Evolutionary conservation across 345 rosid species (phyloP), one percentile per base, ranked within the genome.

Genomic region (Conringia planisiliqua): DNA sequence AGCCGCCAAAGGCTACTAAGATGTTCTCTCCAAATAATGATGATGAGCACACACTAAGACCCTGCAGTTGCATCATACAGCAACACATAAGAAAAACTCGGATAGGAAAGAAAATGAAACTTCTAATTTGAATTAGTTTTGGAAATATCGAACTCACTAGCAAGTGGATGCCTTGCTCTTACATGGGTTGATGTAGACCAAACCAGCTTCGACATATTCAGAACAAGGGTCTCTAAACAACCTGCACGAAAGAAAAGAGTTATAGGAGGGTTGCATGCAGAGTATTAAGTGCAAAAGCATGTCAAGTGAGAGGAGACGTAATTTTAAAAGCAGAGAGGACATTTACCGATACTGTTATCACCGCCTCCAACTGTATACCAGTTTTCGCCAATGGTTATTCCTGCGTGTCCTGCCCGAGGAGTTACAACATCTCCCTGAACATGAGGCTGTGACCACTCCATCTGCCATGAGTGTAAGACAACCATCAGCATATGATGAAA

Each of bases 341-440:
- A 56, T 74, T 22, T 82, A 95, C 99, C 98, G 50, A 84, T 92
- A 68, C 81, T 89, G 83, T 90, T 95, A 84, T 95, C 98, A 62
- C 99, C 99, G 48, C 99, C 99, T 40, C 99, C 99, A 36, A 88
- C 99, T 5, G 92, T 88, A 68, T 88, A 89, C 96, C 97, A 95
- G 79, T 86, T 89, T 66, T 86, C 97, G 20, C 75, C 94, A 78
- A 95, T 81, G 71, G 89, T 73, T 67, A 88, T 81, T 82, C 90
- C 85, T 24, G 99, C 89, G 75, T 90, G 99, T 74, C 99, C 99
- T 61, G 99, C 99, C 79, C 98, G 86, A 79, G 97, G 85, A 69
- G 82, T 74, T 67, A 90, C 88, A 70, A 68, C 50, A 80, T 87
- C 91, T 72, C 96, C 93, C 78, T 81, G 92, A 78, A 86, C 81